Evolutionary conservation across 2,329 filamentous ascomycete species (phyloP).

Genomic region (Onygena corvina): DNA sequence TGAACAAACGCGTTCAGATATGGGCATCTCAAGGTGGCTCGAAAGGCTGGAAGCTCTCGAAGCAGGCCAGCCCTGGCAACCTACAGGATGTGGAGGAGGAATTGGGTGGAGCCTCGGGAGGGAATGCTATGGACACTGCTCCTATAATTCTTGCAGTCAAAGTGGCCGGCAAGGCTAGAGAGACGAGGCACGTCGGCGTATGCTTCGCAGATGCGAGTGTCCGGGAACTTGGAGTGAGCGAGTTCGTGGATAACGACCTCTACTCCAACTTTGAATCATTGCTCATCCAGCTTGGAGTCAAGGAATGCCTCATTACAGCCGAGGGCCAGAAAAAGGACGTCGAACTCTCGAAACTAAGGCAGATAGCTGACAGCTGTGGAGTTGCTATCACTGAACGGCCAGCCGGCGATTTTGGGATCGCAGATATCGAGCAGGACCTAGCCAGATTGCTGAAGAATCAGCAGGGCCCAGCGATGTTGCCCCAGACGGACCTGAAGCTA

Average conservation of each 20-base stretch:
- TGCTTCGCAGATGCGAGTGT: slow-evolving; percentile 98
- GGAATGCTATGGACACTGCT: slow-evolving; percentile 65
- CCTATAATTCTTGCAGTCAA: slow-evolving; percentile 95
- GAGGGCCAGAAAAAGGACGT: slow-evolving; percentile 74
- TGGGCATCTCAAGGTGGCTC: slow-evolving; percentile 61
- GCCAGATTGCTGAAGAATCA: slow-evolving; percentile 80
- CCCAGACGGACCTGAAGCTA: slow-evolving; percentile 83
- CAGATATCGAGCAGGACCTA: slow-evolving; percentile 92
- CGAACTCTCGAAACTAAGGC: slow-evolving; percentile 72
- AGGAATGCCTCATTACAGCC: slow-evolving; percentile 76
- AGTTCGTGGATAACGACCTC: slow-evolving; percentile 96
- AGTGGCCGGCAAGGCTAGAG: slow-evolving; percentile 72
- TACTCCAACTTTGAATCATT: slow-evolving; percentile 97
- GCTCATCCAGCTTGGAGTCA: slow-evolving; percentile 89
- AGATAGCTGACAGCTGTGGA: slow-evolving; percentile 85
- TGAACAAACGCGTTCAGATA: slow-evolving; percentile 85
- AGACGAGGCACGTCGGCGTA: slow-evolving; percentile 78
- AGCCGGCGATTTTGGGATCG: slow-evolving; percentile 64
- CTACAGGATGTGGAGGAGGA: slow-evolving; percentile 96
- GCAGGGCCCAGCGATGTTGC: slow-evolving; percentile 59
- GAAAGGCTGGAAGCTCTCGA: slow-evolving; percentile 74
- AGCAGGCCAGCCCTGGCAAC: slow-evolving; percentile 91
- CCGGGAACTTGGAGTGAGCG: slow-evolving; percentile 86
- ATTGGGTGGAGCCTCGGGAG: slow-evolving; percentile 35
- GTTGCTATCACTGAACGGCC: slow-evolving; percentile 77